Conservation (phyloP, 2,329 filamentous ascomycete genomes). For the Colletotrichum liaoningense region DNA sequence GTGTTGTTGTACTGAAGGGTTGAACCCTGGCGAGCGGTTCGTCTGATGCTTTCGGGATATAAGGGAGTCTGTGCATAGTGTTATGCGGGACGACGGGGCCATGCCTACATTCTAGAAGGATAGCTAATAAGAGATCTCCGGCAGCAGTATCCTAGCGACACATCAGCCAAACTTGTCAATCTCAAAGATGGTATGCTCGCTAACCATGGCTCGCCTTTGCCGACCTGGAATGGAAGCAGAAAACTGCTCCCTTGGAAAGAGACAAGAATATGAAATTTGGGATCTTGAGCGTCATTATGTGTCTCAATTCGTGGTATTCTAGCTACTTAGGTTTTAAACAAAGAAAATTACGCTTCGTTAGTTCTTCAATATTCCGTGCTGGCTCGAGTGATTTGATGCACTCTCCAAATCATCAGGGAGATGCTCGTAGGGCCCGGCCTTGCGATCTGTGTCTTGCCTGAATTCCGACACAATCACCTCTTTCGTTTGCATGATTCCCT, state of each 20-base stretch:
- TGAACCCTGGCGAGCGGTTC: background rate
- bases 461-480: slow-evolving; percentile 33
- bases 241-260: background rate
- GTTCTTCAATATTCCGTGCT: slow-evolving; percentile 22
- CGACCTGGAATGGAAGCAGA: background rate
- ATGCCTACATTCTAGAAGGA: background rate
- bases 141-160: background rate
- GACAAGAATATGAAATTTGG: background rate
- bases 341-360: background rate
- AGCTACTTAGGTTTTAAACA: background rate
- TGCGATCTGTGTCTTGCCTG: slow-evolving; percentile 21
- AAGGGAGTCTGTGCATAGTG: background rate
- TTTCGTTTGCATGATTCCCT: slow-evolving; percentile 34
- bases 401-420: slow-evolving; percentile 29
- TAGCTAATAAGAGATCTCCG: background rate
- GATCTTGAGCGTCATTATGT: background rate
- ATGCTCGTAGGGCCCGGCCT: slow-evolving; percentile 22
- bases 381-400: slow-evolving; percentile 18
- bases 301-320: background rate
- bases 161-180: background rate
- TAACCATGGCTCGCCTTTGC: background rate
- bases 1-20: no score
- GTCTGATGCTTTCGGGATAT: background rate
- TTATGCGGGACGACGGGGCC: background rate
- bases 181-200: background rate